A percentile compares a stretch with the other conserved stretches of the same genome.
phyloP scores from a whole-genome alignment of 345 rosid species.

The Sonneratia caseolaris region DNA sequence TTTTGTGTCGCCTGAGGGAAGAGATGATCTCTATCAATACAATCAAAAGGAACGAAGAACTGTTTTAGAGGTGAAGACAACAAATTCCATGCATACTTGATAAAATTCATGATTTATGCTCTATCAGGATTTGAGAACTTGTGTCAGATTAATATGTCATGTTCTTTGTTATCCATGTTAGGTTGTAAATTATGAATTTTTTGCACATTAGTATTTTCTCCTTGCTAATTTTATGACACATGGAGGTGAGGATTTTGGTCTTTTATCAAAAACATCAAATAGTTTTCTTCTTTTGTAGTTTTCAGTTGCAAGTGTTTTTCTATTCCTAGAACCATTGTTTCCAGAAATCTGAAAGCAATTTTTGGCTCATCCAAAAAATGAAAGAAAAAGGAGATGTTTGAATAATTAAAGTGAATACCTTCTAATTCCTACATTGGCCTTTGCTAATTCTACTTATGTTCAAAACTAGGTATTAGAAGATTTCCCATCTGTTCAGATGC shows the following conservation, averaged over 20 bases:
- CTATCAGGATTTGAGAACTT: neutral
- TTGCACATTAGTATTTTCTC: neutral
- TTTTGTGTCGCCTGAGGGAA: conserved; percentile 85
- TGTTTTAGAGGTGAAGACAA: conserved; percentile 61
- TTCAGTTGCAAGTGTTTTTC: neutral
- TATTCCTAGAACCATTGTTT: neutral
- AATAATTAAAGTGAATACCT: neutral
- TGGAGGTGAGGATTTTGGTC: neutral
- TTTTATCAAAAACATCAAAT: neutral
- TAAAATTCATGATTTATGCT: neutral
- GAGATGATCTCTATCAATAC: conserved; percentile 88
- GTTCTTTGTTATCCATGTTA: neutral
- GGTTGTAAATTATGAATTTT: neutral
- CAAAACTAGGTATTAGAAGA: conserved; percentile 63
- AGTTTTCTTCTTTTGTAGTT: neutral
- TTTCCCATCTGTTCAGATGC: conserved; percentile 86
- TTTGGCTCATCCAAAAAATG: too few species aligned
- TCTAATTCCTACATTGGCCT: neutral
- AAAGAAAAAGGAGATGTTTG: neutral
- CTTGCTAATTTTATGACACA: neutral
- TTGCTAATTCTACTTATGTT: neutral
- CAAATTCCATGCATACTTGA: neutral
- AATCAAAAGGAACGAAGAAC: conserved; percentile 88
- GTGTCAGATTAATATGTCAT: neutral
- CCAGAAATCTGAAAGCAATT: neutral